A percentile compares a stretch with the other conserved stretches of the same genome.
phyloP scores from a whole-genome alignment of 192 early-diverging fungal genomes.

The Coemansia asiatica region DNA sequence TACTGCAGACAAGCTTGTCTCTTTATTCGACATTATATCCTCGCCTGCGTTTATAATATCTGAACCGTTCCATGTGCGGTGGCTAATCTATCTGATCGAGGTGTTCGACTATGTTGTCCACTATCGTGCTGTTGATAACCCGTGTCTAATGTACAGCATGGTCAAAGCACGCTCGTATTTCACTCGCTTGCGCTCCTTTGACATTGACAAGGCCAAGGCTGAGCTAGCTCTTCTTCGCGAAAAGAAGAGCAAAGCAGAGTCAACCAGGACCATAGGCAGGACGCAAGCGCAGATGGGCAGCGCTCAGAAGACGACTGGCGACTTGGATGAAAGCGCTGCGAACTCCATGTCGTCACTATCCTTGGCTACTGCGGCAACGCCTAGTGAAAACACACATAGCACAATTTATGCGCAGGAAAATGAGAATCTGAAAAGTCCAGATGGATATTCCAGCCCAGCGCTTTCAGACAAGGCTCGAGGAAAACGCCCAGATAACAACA shows the following conservation, averaged over 20 bases:
- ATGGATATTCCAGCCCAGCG: slow-evolving; percentile 22
- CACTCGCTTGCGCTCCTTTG: slow-evolving; percentile 65
- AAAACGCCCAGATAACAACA: slow-evolving; percentile 58
- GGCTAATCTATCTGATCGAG: slow-evolving; percentile 75
- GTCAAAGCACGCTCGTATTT: slow-evolving; percentile 73
- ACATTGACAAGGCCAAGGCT: slow-evolving; percentile 61
- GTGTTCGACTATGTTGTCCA: slow-evolving; percentile 81
- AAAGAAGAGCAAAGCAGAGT: slow-evolving; percentile 50
- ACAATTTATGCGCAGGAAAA: slow-evolving; percentile 11
- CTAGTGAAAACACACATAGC: slow-evolving; percentile 21
- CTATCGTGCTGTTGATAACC: slow-evolving; percentile 81
- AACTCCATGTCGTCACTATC: background rate
- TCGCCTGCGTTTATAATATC: slow-evolving; percentile 78
- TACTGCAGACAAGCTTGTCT: slow-evolving; percentile 71
- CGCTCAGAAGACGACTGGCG: background rate
- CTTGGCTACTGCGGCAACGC: slow-evolving; percentile 7
- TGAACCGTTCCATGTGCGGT: slow-evolving; percentile 73
- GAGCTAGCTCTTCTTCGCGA: slow-evolving; percentile 58
- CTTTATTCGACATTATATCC: slow-evolving; percentile 73
- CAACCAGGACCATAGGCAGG: slow-evolving; percentile 36
- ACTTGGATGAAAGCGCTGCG: background rate
- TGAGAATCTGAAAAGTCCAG: slow-evolving; percentile 16
- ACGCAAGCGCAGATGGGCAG: background rate
- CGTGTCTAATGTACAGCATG: slow-evolving; percentile 77
- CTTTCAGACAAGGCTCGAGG: slow-evolving; percentile 79